phyloP scores from a whole-genome alignment of 2,329 filamentous ascomycete genomes.

The Cercospora berteroae region DNA sequence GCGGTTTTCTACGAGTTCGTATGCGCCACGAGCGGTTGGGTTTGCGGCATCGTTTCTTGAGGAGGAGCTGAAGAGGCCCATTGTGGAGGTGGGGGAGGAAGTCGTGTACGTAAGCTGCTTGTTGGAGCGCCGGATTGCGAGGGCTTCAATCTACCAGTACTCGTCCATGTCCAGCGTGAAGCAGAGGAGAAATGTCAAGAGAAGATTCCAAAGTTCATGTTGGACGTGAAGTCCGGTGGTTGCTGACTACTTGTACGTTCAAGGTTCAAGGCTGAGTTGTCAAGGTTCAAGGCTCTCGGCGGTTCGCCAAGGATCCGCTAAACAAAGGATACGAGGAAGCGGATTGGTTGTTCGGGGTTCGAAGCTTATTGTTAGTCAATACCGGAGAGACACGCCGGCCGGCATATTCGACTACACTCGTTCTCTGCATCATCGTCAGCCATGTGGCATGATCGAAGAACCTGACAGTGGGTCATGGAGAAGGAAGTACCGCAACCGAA shows the following conservation, averaged over 20 bases:
- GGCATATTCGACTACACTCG: neutral
- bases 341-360: neutral
- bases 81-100: neutral
- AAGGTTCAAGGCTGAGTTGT: neutral
- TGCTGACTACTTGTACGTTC: neutral
- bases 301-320: conserved; percentile 6
- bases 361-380: conserved; percentile 6
- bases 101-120: neutral
- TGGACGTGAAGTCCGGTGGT: neutral
- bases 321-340: neutral
- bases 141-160: neutral
- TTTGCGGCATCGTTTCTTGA: conserved; percentile 1
- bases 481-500: neutral
- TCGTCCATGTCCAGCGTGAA: neutral
- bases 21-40: conserved; percentile 18
- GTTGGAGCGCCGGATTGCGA: neutral
- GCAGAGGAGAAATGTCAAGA: neutral
- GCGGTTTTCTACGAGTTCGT: conserved; percentile 19
- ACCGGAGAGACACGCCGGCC: conserved; percentile 2
- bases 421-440: neutral
- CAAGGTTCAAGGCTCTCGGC: neutral
- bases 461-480: neutral
- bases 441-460: neutral
- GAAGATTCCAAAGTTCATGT: neutral
- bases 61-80: conserved; percentile 17